phyloP scores from a whole-genome alignment of 1,284 basidiomycete species.

The Filobasidium uniguttulatum region DNA sequence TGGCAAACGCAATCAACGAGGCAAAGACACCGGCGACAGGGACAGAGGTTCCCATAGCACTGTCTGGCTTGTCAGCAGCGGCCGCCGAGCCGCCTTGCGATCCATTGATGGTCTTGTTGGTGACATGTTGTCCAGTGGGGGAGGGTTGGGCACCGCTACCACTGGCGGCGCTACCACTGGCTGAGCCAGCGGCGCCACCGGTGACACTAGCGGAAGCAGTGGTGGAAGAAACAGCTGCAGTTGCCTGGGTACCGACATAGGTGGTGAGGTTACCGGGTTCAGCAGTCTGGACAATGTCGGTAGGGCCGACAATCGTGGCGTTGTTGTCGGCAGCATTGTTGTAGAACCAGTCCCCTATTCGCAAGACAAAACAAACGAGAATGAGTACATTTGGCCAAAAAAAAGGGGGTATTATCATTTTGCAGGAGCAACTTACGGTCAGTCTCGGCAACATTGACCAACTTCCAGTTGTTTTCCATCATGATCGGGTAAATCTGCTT shows the following conservation, averaged over 20 bases:
- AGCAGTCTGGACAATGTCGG: conserved; percentile 7
- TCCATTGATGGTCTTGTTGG: conserved; percentile 32
- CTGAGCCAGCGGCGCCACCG: neutral
- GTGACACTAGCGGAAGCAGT: neutral
- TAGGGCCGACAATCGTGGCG: conserved; percentile 8
- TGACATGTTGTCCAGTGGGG: conserved; percentile 14
- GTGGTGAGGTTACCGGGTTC: conserved; percentile 5
- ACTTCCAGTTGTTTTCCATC: conserved; percentile 52
- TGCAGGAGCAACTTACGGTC: conserved; percentile 29
- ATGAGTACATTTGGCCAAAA: too few species aligned
- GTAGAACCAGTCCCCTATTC: too few species aligned
- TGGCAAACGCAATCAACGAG: too few species aligned
- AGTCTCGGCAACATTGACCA: conserved; percentile 45
- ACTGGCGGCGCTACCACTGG: too few species aligned
- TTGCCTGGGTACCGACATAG: neutral
- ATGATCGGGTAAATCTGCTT: conserved; percentile 53
- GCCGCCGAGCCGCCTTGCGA: conserved; percentile 19
- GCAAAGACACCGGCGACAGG: too few species aligned
- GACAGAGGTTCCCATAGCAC: too few species aligned
- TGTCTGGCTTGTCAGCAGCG: too few species aligned
- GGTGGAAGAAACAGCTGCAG: neutral
- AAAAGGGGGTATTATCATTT: too few species aligned
- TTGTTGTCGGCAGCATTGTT: conserved; percentile 42
- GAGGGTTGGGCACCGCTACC: too few species aligned
- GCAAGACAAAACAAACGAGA: too few species aligned